phyloP scores from a whole-genome alignment of 2,329 filamentous ascomycete genomes.

The Hypoxylon sp. region DNA sequence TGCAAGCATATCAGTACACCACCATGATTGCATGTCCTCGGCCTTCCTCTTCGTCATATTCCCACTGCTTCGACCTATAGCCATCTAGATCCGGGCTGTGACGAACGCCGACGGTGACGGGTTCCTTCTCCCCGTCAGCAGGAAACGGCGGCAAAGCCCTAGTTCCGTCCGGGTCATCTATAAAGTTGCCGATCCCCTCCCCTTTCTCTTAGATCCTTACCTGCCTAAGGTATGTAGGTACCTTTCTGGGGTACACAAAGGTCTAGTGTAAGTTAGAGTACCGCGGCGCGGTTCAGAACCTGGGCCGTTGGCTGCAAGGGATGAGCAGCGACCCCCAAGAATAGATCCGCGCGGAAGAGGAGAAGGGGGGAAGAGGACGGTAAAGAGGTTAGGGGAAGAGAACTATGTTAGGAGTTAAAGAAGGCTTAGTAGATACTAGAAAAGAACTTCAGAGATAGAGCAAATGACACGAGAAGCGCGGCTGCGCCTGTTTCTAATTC shows the following conservation, averaged over 20 bases:
- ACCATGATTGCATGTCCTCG: background rate
- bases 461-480: constrained; percentile 12
- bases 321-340: background rate
- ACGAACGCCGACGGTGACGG: background rate
- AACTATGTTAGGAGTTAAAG: constrained; percentile 9
- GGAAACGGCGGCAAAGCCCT: background rate
- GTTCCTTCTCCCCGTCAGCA: background rate
- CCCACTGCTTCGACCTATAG: background rate
- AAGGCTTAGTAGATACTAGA: background rate
- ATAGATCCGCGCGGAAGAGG: background rate
- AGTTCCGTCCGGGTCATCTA: background rate
- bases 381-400: background rate
- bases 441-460: background rate
- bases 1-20: too few relatives aligned
- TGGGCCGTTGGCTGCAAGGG: constrained; percentile 15
- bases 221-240: too few relatives aligned
- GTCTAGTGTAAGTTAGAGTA: background rate
- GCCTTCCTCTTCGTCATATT: background rate
- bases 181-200: background rate
- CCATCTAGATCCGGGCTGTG: constrained; percentile 3
- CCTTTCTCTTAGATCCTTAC: too few relatives aligned
- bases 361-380: background rate
- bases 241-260: too few relatives aligned
- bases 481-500: constrained; percentile 32
- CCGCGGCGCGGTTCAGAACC: constrained; percentile 4